phyloP scores from a whole-genome alignment of 495 filamentous ascomycete genomes.

The Daldinia loculata region DNA sequence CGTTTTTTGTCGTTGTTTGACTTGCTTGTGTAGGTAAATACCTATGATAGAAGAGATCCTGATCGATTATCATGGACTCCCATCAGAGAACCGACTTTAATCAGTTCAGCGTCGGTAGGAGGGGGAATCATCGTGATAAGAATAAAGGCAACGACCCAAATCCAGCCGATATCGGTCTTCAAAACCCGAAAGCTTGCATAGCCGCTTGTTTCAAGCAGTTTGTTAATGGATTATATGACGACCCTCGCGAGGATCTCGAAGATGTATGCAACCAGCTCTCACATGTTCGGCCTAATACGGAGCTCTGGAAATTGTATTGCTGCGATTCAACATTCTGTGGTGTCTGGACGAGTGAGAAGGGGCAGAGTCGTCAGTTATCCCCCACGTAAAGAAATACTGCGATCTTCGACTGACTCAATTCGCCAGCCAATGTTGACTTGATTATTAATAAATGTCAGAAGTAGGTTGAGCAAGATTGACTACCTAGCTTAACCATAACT shows the following conservation, averaged over 20 bases:
- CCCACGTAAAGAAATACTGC: neutral
- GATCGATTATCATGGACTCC: conserved; percentile 27
- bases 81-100: conserved; percentile 6
- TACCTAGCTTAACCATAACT: neutral
- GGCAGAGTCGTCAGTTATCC: conserved; percentile 56
- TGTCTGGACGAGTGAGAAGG: conserved; percentile 47
- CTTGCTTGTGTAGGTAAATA: conserved; percentile 30
- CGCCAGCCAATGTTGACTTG: conserved; percentile 52
- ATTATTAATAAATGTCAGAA: conserved; percentile 60
- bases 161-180: conserved; percentile 20
- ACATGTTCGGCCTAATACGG: conserved; percentile 24
- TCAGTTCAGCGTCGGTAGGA: neutral
- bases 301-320: conserved; percentile 55
- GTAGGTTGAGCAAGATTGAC: conserved; percentile 42
- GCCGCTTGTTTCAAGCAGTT: conserved; percentile 39
- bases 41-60: conserved; percentile 25
- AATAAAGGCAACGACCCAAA: neutral
- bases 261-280: conserved; percentile 42
- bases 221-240: conserved; percentile 23
- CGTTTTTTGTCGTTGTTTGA: conserved; percentile 21
- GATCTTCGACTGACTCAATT: conserved; percentile 40
- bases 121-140: neutral
- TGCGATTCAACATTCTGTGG: conserved; percentile 57
- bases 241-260: conserved; percentile 13
- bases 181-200: conserved; percentile 37